These are phyloP conservation scores for Colletotrichum tanaceti DNA, from an alignment of 2,329 filamentous ascomycete genomes.

Conservation along the genomic window DNA sequence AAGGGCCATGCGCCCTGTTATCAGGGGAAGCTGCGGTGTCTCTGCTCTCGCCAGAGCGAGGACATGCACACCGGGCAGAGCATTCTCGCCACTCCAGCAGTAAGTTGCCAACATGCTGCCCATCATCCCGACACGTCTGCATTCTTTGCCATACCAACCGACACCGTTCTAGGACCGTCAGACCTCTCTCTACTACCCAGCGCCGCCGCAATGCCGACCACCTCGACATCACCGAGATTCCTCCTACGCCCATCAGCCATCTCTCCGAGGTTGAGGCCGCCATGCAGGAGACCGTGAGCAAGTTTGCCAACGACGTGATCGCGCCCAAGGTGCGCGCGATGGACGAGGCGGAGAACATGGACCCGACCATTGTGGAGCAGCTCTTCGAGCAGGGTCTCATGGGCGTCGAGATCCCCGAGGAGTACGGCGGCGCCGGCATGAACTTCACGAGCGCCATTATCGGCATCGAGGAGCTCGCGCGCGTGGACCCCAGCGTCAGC, in stretches of 20 bases:
- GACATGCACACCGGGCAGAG: constrained; percentile 41
- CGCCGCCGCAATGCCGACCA: constrained; percentile 60
- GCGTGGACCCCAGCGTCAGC: constrained; percentile 93
- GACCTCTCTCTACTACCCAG: constrained; percentile 71
- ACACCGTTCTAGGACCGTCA: constrained; percentile 49
- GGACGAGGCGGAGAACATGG: constrained; percentile 97
- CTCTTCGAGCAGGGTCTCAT: constrained; percentile 98
- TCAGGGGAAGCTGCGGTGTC: constrained; percentile 58
- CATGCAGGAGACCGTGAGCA: constrained; percentile 90
- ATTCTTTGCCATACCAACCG: not conserved
- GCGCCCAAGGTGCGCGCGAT: constrained; percentile 94
- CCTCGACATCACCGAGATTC: constrained; percentile 77
- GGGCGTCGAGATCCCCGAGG: constrained; percentile 97
- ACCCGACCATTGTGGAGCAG: constrained; percentile 86
- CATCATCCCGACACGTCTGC: not conserved
- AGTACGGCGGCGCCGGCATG: constrained; percentile 97
- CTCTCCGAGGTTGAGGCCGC: constrained; percentile 89
- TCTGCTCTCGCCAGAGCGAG: constrained; percentile 44
- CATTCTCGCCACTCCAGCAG: constrained; percentile 46
- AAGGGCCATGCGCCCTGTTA: constrained; percentile 62
- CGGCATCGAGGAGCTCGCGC: constrained; percentile 94
- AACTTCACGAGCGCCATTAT: constrained; percentile 98
- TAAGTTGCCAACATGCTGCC: constrained; percentile 41
- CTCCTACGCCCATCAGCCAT: constrained; percentile 92
- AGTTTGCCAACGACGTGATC: constrained; percentile 90